phyloP scores from a whole-genome alignment of 306 rosid genomes.

The Sicyos baderoa region DNA sequence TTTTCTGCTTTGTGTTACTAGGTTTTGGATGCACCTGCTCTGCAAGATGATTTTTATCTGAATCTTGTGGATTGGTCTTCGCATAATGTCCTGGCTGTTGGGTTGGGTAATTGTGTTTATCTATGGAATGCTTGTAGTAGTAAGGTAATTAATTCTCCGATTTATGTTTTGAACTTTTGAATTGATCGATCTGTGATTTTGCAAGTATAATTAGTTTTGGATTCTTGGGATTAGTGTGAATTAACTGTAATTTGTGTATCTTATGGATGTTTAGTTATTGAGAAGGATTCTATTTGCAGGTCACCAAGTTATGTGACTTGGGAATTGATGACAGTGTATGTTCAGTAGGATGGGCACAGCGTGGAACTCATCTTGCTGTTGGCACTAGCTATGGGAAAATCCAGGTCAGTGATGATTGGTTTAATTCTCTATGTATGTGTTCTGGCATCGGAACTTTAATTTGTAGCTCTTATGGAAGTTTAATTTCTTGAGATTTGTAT shows the following conservation, averaged over 20 bases:
- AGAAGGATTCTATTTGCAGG: slow-evolving; percentile 41
- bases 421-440: neutral
- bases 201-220: neutral
- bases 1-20: slow-evolving; percentile 13
- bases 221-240: neutral
- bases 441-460: neutral
- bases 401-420: slow-evolving; percentile 47
- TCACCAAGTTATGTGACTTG: slow-evolving; percentile 90
- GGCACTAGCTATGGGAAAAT: slow-evolving; percentile 92
- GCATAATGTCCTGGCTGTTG: slow-evolving; percentile 86
- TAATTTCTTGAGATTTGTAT: slow-evolving; percentile 5
- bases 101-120: slow-evolving; percentile 91
- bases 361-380: slow-evolving; percentile 91
- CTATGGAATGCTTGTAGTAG: slow-evolving; percentile 99
- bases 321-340: slow-evolving; percentile 88
- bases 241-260: neutral
- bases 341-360: slow-evolving; percentile 98
- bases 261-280: neutral
- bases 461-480: slow-evolving; percentile 13
- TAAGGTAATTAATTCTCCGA: slow-evolving; percentile 45
- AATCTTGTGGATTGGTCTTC: slow-evolving; percentile 99
- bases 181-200: slow-evolving; percentile 4
- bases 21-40: slow-evolving; percentile 97
- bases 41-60: slow-evolving; percentile 93
- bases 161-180: neutral